These are phyloP conservation scores for Hyphodiscus sp. DNA, from an alignment of 2,329 filamentous ascomycete genomes.

Conservation along the genomic window DNA sequence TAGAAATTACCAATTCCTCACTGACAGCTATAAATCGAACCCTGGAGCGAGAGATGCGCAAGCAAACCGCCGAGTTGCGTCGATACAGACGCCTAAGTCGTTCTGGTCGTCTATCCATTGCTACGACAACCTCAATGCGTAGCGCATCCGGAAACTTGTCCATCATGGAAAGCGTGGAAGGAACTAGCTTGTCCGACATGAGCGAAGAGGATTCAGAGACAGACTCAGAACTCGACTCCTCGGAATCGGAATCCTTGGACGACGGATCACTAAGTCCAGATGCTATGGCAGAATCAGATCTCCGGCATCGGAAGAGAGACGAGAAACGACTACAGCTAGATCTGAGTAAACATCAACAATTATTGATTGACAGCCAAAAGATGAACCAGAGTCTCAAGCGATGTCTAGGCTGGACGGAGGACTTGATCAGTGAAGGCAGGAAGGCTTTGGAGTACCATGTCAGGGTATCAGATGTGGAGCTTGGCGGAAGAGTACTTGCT, in stretches of 20 bases:
- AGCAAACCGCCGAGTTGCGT: conserved; percentile 82
- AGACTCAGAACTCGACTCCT: conserved; percentile 40
- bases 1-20: conserved; percentile 95
- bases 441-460: conserved; percentile 83
- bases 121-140: conserved; percentile 40
- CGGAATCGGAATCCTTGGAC: conserved; percentile 40
- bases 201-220: conserved; percentile 41
- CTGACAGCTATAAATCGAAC: conserved; percentile 92
- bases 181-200: conserved; percentile 40
- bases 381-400: conserved; percentile 91
- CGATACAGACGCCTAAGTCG: conserved; percentile 81
- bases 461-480: conserved; percentile 67
- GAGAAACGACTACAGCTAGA: conserved; percentile 81
- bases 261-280: conserved; percentile 32
- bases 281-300: conserved; percentile 38
- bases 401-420: conserved; percentile 84
- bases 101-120: conserved; percentile 64
- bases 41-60: conserved; percentile 82
- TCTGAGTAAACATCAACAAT: conserved; percentile 78
- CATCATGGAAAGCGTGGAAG: conserved; percentile 34
- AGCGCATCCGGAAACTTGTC: conserved; percentile 39
- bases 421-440: conserved; percentile 80
- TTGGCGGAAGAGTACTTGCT: conserved; percentile 73
- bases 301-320: conserved; percentile 61
- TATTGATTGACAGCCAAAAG: conserved; percentile 85